Base-by-base conservation (phyloP, 106 monocot species). In the Dendrobium nobile region DNA sequence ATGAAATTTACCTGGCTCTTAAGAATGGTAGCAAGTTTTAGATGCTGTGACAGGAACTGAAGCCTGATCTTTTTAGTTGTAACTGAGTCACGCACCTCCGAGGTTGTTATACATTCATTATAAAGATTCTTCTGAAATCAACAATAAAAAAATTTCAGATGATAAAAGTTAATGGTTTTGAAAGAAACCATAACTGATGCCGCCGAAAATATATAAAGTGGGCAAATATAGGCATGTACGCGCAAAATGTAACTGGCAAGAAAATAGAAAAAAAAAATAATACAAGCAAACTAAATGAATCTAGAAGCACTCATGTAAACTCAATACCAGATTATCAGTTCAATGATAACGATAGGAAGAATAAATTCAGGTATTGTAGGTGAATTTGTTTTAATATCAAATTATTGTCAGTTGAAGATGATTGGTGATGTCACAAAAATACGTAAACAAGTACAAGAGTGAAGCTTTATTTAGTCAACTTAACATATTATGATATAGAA, bases 1-100 rank as follows among this genome's bases (percentile, higher is more conserved):
- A 75, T 54, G 54, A 41, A 43, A 47, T 77, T 84, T 90, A 92
- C 95, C 79, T 95, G 95, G 45, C 83, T 84, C 82, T 87, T 89
- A 55, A 95, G 88, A 78, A 95, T 85, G n/a, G 86, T 85, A 75
- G 77, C 68, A 75, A 95, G 87, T 72, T 92, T 95, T 72, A 89
- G 28, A 78, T 84, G 81, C 82, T 90, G 92, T 68, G 54, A 83
- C 77, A 87, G 81, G 59, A 90, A 64, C 26, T 90, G 90, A 47
- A 92, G 81, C 84, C 88, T 85, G 54, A 87, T 90, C 79, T 77
- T 88, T 86, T 86, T 88, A 54, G 58, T 75, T 41, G 83, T 80
- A 75, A 95, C 81, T 22, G 84, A 85, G 87, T 92, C 88, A 54
- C 82, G 90, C 84, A 90, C 59, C 48, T 83, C 83, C 78, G 86